Evolutionary conservation across 768 basidiomycete species (phyloP), one percentile per base, ranked within the genome.

Genomic region (Galerina marginata): DNA sequence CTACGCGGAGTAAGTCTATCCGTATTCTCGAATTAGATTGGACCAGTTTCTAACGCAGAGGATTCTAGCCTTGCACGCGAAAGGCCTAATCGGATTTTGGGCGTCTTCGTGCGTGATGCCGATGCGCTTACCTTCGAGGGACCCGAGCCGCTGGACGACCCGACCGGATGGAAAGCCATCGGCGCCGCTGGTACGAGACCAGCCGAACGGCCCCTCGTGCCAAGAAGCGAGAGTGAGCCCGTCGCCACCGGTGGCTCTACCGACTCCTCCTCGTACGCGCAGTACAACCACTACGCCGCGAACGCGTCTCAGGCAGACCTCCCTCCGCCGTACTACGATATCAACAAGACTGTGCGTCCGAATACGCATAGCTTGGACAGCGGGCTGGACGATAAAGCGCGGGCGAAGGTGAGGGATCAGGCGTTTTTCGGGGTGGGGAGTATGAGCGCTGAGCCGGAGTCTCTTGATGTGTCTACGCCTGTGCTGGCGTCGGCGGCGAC

Each of bases 31-130:
- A 4, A 4, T 15, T 36, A 20, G 43, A n/a, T 44, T n/a, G 25
- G n/a, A 15, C 2, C 20, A 6, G 6, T 20, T 46, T 46, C 25
- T 36, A 14, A n/a, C 14, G 38, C 40, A 33, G 52, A 2, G n/a
- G n/a, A n/a, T n/a, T n/a, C n/a, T n/a, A 82, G 81, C 3, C 70
- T 96, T 15, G 94, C 96, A 0, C 72, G 77, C 15, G 88, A 92
- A 57, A 79, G 87, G 10, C 86, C 90, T 0, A 64, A 77, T 4
- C 91, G 92, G 68, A 82, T 99, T 39, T 75, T 89, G 4, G 93
- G 81, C 3, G 85, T 98, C 38, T 93, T 93, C 74, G 86, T 99
- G 44, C 84, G 96, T 20, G 92, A 96, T 66, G 91, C 89, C 12
- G 79, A 80, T 45, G 64, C 72, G 3, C 70, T 65, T 11, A 75